Evolutionary conservation across 2,329 filamentous ascomycete species (phyloP).

Genomic region (Penicillium aurantiogriseum): DNA sequence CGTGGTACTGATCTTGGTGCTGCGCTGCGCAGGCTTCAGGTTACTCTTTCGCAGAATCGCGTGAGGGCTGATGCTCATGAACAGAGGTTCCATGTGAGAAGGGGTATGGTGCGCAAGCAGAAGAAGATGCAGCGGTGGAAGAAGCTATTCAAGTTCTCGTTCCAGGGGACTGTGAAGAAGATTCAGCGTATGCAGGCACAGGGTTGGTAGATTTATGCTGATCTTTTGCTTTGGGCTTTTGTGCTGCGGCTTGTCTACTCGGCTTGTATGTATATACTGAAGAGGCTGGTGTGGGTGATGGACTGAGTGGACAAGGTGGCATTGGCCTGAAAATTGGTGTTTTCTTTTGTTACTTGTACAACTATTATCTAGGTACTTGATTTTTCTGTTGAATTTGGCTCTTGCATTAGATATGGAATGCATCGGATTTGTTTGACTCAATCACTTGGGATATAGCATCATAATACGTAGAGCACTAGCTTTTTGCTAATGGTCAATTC

Average conservation of each 20-base stretch:
- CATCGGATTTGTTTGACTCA: constrained; percentile 20
- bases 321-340: constrained; percentile 8
- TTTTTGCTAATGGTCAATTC: neutral
- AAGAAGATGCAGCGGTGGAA: constrained; percentile 42
- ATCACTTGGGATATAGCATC: neutral
- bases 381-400: constrained; percentile 13
- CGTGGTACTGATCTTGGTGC: constrained; percentile 30
- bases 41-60: constrained; percentile 32
- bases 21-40: constrained; percentile 30
- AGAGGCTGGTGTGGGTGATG: constrained; percentile 10
- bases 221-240: neutral
- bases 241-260: constrained; percentile 10
- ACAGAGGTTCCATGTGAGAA: constrained; percentile 45
- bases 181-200: constrained; percentile 47
- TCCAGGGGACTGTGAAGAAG: constrained; percentile 41
- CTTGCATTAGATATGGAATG: constrained; percentile 24
- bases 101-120: constrained; percentile 44
- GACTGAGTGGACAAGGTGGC: constrained; percentile 6
- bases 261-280: constrained; percentile 18
- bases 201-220: constrained; percentile 40
- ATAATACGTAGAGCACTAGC: neutral
- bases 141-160: constrained; percentile 46
- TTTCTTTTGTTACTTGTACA: constrained; percentile 19
- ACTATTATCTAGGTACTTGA: constrained; percentile 18
- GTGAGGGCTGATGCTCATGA: constrained; percentile 30